Percentiles rank a stretch among this genome's conserved stretches.
phyloP scores from a whole-genome alignment of 2,329 filamentous ascomycete genomes.

The Aspergillus tamarii region DNA sequence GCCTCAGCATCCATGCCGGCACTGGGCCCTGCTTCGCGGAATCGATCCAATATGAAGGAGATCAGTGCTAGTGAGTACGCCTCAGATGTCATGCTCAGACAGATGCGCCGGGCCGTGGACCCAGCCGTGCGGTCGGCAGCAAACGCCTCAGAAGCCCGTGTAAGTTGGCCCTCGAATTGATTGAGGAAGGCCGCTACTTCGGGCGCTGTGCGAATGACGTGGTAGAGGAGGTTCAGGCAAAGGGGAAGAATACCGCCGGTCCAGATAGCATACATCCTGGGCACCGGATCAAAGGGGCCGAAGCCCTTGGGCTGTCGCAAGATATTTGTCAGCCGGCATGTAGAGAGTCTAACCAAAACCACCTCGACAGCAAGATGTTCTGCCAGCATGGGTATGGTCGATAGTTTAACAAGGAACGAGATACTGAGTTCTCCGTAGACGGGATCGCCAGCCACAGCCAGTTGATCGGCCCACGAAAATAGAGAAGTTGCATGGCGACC shows the following conservation, averaged over 20 bases:
- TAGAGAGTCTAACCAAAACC: slow-evolving; percentile 75
- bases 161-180: slow-evolving; percentile 79
- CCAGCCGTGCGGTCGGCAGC: slow-evolving; percentile 54
- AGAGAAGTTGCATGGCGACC: slow-evolving; percentile 81
- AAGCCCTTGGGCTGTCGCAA: slow-evolving; percentile 70
- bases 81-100: slow-evolving; percentile 74
- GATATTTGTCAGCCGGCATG: slow-evolving; percentile 76
- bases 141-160: slow-evolving; percentile 72
- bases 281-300: slow-evolving; percentile 75
- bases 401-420: slow-evolving; percentile 85
- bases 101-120: slow-evolving; percentile 64
- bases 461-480: slow-evolving; percentile 90
- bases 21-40: slow-evolving; percentile 67
- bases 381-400: slow-evolving; percentile 76
- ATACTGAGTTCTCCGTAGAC: slow-evolving; percentile 92
- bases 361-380: slow-evolving; percentile 90
- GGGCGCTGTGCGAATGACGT: slow-evolving; percentile 77
- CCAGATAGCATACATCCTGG: slow-evolving; percentile 88
- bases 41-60: slow-evolving; percentile 69
- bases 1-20: slow-evolving; percentile 61
- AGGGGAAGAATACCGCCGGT: slow-evolving; percentile 83
- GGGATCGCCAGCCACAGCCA: slow-evolving; percentile 78
- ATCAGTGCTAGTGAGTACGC: slow-evolving; percentile 78
- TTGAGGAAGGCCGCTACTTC: slow-evolving; percentile 89
- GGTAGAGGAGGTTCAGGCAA: slow-evolving; percentile 82